phyloP scores from a whole-genome alignment of 2,329 filamentous ascomycete species.

The Trichophyton simii region DNA sequence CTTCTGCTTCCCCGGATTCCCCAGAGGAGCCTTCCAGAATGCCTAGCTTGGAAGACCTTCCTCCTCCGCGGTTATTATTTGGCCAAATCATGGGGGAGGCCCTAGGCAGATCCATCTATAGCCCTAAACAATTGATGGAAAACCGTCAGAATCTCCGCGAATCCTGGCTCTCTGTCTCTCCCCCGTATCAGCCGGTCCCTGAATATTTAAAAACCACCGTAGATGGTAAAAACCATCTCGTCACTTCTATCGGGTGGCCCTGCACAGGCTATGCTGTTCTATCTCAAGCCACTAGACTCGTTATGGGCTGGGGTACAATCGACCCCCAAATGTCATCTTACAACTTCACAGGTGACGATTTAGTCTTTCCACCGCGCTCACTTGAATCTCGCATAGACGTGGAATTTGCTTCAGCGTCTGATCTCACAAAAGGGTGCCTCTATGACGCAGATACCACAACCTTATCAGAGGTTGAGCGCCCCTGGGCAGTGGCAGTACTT shows the following conservation, averaged over 20 bases:
- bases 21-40: slow-evolving; percentile 33
- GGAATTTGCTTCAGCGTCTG: slow-evolving; percentile 27
- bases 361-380: slow-evolving; percentile 41
- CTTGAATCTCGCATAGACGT: slow-evolving; percentile 30
- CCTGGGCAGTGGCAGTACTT: slow-evolving; percentile 37
- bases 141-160: slow-evolving; percentile 46
- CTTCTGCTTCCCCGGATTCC: slow-evolving; percentile 34
- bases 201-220: slow-evolving; percentile 41
- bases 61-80: slow-evolving; percentile 32
- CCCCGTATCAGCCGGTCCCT: slow-evolving; percentile 33
- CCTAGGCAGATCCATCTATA: slow-evolving; percentile 43
- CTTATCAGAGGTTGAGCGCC: slow-evolving; percentile 38
- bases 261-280: slow-evolving; percentile 48
- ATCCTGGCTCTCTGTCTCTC: slow-evolving; percentile 42
- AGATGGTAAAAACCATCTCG: slow-evolving; percentile 25
- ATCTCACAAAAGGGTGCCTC: slow-evolving; percentile 42
- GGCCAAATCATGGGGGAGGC: slow-evolving; percentile 38
- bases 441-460: slow-evolving; percentile 32
- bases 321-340: slow-evolving; percentile 47
- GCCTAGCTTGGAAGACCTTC: slow-evolving; percentile 34
- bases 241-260: slow-evolving; percentile 51
- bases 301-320: slow-evolving; percentile 44
- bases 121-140: slow-evolving; percentile 35
- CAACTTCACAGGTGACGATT: slow-evolving; percentile 40
- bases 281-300: slow-evolving; percentile 39